These are phyloP conservation scores for Xylaria sp. DNA, from an alignment of 2,329 filamentous ascomycete genomes.

Conservation along the genomic window DNA sequence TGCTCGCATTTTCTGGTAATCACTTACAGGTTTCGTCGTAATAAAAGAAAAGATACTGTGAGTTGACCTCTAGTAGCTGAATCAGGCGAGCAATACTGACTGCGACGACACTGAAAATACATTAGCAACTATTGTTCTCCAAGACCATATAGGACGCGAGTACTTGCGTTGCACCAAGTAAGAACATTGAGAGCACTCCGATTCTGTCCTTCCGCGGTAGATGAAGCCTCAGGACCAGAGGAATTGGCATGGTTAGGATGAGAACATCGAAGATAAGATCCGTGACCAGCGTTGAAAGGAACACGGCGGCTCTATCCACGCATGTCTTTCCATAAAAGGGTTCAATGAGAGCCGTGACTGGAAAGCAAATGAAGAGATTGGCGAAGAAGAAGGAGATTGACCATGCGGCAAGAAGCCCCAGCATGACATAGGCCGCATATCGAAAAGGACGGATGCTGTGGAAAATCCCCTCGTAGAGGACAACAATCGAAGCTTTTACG, in stretches of 20 bases:
- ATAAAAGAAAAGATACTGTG: constrained; percentile 20
- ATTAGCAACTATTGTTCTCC: not conserved
- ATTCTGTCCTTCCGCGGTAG: constrained; percentile 24
- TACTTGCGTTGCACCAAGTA: constrained; percentile 25
- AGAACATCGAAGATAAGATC: constrained; percentile 25
- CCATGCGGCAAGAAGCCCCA: constrained; percentile 20
- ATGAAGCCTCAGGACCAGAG: constrained; percentile 26
- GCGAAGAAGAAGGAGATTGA: constrained; percentile 26
- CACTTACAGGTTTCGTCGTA: constrained; percentile 28
- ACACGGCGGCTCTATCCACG: constrained; percentile 22
- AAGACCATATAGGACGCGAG: not conserved
- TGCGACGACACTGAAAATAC: constrained; percentile 20
- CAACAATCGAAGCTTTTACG: constrained; percentile 21
- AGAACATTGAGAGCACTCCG: constrained; percentile 27
- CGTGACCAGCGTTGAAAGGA: constrained; percentile 22
- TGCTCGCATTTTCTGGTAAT: not conserved
- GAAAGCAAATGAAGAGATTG: constrained; percentile 27
- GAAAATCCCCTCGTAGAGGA: constrained; percentile 23
- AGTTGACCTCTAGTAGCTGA: constrained; percentile 17
- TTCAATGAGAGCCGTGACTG: constrained; percentile 25
- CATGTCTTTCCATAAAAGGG: constrained; percentile 25
- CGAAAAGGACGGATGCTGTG: constrained; percentile 13
- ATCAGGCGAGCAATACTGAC: constrained; percentile 20
- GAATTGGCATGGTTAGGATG: constrained; percentile 27
- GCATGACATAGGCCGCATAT: constrained; percentile 13